Evolutionary conservation across 148 eudicot species (phyloP), one percentile per base, ranked within the genome.

Genomic region (Gaultheria prostrata): DNA sequence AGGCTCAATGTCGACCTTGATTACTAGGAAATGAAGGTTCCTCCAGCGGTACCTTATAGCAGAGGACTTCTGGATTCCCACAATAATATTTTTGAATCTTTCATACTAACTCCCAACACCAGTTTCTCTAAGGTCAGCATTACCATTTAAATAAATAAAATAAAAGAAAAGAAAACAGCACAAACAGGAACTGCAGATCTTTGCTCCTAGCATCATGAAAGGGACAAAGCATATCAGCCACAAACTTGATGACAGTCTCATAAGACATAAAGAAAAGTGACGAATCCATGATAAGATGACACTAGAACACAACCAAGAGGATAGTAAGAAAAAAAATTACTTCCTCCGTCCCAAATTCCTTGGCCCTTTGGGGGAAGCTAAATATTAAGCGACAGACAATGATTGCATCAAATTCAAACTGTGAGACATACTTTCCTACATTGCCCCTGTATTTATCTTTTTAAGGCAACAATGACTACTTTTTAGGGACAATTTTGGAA

Each of bases 201-300:
- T n/a, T 75, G 35, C 28, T 51, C 35, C 45, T 1, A 49, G 30
- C 26, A 57, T 45, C 28, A 46, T 15, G 28, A 80, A 8, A 65
- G 76, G 67, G 74, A 35, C 7, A 65, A 76, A 46, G 74, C 28
- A 63, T 56, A 39, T 28, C 35, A 83, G 48, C 75, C 73, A 78
- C 63, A 53, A 78, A 78, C 49, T 45, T 54, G 51, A 72, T 51
- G 30, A 28, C 65, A 63, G 30, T 56, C 32, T 30, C 43, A 17
- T 28, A 32, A 26, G 43, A 39, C 51, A 76, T 18, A 65, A 39
- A 76, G 18, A 77, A 63, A 48, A 77, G 57, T 72, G 49, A 33
- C 46, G n/a, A 59, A 77, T 3, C 63, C 76, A 33, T 46, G 46
- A 83, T 45, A 76, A 77, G 75, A 45, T 8, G 67, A 18, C 59